Conservation (phyloP, 1,284 basidiomycete genomes). For the Pseudomicrostroma phylloplanum region DNA sequence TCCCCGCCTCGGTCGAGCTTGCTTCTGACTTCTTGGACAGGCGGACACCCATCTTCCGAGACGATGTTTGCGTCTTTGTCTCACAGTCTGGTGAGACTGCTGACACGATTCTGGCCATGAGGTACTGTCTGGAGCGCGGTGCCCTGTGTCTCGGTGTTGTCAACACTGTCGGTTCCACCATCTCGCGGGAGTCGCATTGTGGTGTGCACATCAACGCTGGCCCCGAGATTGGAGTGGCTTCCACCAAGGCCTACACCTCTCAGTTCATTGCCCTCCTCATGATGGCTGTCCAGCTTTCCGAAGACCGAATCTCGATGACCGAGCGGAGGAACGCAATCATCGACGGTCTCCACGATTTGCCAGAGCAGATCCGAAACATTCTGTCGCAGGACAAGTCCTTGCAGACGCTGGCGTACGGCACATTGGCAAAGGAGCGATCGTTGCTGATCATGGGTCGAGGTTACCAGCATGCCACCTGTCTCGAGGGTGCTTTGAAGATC, state of each 20-base stretch:
- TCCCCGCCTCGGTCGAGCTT: conserved; percentile 93
- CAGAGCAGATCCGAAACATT: conserved; percentile 80
- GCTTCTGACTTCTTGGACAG: conserved; percentile 98
- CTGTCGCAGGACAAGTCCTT: conserved; percentile 73
- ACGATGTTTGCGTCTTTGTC: conserved; percentile 94
- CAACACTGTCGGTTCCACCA: conserved; percentile 96
- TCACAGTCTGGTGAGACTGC: conserved; percentile 98
- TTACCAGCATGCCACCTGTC: conserved; percentile 93
- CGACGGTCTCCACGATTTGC: conserved; percentile 81
- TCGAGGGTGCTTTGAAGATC: conserved; percentile 98
- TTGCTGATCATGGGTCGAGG: conserved; percentile 96
- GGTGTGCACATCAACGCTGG: conserved; percentile 99
- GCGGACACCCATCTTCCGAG: conserved; percentile 98
- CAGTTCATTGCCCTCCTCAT: conserved; percentile 98
- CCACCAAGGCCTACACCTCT: conserved; percentile 99
- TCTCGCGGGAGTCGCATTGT: conserved; percentile 96
- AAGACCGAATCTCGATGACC: conserved; percentile 88
- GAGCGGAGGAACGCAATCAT: conserved; percentile 90
- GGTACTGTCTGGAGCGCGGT: conserved; percentile 93
- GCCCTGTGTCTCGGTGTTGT: conserved; percentile 91
- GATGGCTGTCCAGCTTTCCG: conserved; percentile 94
- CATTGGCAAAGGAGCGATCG: conserved; percentile 73
- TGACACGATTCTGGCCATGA: conserved; percentile 91
- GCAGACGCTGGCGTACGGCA: conserved; percentile 74
- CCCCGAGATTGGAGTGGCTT: conserved; percentile 98